Conservation (phyloP, 768 basidiomycete genomes). For the Mycena rosella region DNA sequence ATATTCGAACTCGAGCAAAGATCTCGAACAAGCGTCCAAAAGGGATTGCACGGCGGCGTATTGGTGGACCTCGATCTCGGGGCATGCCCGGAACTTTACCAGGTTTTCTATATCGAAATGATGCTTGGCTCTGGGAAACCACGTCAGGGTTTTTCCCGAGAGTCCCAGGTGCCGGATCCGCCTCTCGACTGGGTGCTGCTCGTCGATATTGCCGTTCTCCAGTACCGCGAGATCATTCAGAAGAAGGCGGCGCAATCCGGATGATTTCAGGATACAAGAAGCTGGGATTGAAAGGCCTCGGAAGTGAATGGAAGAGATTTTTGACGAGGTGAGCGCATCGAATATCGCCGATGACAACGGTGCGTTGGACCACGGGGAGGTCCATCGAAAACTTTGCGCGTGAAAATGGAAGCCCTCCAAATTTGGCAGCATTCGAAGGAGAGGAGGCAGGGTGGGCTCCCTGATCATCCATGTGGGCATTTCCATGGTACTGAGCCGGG, state of each 20-base stretch:
- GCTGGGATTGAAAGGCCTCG: not conserved
- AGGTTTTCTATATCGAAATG: not conserved
- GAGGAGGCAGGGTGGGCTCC: not conserved
- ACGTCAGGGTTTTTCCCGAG: not conserved
- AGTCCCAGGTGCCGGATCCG: not conserved
- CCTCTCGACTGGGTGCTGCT: not conserved
- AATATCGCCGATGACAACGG: not conserved
- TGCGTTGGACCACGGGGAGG: not conserved
- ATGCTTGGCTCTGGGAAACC: too few species aligned
- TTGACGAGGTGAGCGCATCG: not conserved
- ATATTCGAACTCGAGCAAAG: slow-evolving; percentile 6
- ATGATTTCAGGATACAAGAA: not conserved
- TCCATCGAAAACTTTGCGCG: not conserved
- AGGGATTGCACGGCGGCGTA: not conserved
- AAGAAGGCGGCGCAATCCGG: not conserved
- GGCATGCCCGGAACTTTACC: slow-evolving; percentile 9
- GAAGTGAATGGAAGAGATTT: slow-evolving; percentile 3
- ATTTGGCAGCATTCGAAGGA: not conserved
- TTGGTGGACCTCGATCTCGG: not conserved
- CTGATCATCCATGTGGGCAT: not conserved
- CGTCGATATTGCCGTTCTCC: not conserved
- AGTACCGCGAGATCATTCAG: not conserved
- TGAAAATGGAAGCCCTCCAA: slow-evolving; percentile 7
- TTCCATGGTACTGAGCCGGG: not conserved
- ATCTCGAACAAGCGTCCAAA: not conserved